Conservation (phyloP, 768 basidiomycete genomes). For the Agrocybe praecox region DNA sequence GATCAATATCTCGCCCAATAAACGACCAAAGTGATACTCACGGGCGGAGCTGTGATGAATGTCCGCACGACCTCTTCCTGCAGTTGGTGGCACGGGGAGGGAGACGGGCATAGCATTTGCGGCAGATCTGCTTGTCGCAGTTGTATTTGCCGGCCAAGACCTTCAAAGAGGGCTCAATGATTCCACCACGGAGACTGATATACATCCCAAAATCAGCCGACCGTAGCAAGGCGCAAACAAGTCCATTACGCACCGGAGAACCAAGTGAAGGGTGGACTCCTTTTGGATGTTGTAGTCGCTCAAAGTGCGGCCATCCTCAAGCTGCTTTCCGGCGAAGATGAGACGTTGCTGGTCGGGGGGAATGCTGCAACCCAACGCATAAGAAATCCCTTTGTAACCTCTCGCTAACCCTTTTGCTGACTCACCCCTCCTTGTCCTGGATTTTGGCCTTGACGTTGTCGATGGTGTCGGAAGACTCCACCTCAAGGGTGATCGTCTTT, state of each 20-base stretch:
- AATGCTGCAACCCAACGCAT: constrained; percentile 50
- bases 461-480: constrained; percentile 95
- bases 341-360: constrained; percentile 95
- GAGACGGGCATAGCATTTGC: constrained; percentile 99
- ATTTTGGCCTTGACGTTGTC: constrained; percentile 90
- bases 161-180: constrained; percentile 99
- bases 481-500: constrained; percentile 98
- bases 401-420: neutral
- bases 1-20: neutral
- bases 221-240: neutral
- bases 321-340: constrained; percentile 98
- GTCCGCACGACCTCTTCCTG: constrained; percentile 92
- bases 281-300: constrained; percentile 99
- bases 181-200: constrained; percentile 88
- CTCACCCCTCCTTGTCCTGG: constrained; percentile 60
- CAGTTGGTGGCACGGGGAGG: constrained; percentile 99
- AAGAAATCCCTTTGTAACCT: neutral
- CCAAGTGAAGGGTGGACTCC: constrained; percentile 96
- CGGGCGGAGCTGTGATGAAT: constrained; percentile 91
- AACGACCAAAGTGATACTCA: constrained; percentile 41
- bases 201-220: neutral
- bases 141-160: constrained; percentile 97
- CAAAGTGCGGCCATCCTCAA: constrained; percentile 96
- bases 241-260: constrained; percentile 72
- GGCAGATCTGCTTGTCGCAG: constrained; percentile 99